Conservation (phyloP, 345 rosid genomes). For the Eucalyptus brandiana region DNA sequence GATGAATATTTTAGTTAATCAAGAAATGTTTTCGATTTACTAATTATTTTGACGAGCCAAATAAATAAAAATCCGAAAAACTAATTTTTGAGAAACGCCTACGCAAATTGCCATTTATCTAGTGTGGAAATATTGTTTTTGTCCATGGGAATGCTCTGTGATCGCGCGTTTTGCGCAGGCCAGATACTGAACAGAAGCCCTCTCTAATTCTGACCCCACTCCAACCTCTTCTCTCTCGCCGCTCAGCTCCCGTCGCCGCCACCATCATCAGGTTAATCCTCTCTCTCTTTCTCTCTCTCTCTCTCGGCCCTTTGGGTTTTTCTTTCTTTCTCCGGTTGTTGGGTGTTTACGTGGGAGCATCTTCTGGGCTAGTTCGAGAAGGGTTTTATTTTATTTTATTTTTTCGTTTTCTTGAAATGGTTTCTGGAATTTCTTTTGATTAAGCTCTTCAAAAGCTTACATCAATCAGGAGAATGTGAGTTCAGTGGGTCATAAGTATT, state of each 20-base stretch:
- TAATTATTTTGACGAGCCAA: no score
- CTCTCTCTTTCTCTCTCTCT: neutral
- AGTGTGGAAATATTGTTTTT: neutral
- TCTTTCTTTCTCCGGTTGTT: neutral
- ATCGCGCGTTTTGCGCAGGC: neutral
- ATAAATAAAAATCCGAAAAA: no score
- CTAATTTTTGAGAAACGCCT: no score
- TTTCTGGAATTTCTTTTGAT: neutral
- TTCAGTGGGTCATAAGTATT: neutral
- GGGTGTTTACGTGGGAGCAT: neutral
- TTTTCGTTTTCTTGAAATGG: neutral
- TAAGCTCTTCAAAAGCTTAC: neutral
- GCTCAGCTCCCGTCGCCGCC: neutral
- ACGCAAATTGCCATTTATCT: neutral
- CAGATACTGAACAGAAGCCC: neutral
- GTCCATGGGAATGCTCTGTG: neutral
- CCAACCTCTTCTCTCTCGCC: neutral
- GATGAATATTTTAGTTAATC: no score
- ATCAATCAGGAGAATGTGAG: neutral
- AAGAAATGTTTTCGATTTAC: no score
- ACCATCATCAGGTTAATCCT: neutral
- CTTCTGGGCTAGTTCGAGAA: neutral
- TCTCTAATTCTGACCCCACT: neutral
- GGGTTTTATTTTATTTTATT: neutral
- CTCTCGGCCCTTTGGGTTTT: neutral